Percentiles rank a stretch among this genome's conserved stretches.
Conservation (phyloP, 139 green algal species). For the Coccomyxa sp. region DNA sequence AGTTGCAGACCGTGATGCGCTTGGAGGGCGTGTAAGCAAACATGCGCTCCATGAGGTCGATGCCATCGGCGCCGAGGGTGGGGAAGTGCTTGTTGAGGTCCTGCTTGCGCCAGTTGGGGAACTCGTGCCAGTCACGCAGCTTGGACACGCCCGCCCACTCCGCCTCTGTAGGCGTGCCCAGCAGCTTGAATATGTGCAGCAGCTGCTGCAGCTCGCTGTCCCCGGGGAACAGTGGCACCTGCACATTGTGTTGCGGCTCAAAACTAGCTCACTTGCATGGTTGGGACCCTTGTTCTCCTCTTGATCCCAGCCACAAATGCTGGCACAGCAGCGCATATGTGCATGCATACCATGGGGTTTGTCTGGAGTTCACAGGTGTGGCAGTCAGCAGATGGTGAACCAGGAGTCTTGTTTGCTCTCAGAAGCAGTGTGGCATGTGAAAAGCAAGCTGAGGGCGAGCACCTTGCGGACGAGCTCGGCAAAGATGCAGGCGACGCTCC, state of each 20-base stretch:
- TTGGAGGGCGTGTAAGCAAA: conserved; percentile 72
- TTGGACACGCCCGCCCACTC: conserved; percentile 71
- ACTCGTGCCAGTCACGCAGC: conserved; percentile 87
- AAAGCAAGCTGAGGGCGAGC: neutral
- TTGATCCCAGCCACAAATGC: neutral
- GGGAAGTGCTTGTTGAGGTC: conserved; percentile 67
- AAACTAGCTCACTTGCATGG: neutral
- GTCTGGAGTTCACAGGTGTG: neutral
- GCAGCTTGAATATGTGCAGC: conserved; percentile 84
- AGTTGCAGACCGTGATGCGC: conserved; percentile 55
- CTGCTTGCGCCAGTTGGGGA: conserved; percentile 61
- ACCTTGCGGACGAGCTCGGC: conserved; percentile 80
- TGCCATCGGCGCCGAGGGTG: conserved; percentile 66
- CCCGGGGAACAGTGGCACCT: conserved; percentile 78
- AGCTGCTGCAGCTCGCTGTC: conserved; percentile 88
- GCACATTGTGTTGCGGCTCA: neutral
- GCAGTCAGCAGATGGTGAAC: neutral
- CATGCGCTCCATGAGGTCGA: conserved; percentile 71
- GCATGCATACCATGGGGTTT: too few species aligned
- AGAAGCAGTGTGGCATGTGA: neutral
- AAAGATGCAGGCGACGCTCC: conserved; percentile 97
- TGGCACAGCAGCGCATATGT: too few species aligned
- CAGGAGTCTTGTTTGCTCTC: neutral
- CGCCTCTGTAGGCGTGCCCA: conserved; percentile 77
- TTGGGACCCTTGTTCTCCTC: neutral